Conservation (phyloP, 495 filamentous ascomycete genomes). For the Cairneyella variabilis region DNA sequence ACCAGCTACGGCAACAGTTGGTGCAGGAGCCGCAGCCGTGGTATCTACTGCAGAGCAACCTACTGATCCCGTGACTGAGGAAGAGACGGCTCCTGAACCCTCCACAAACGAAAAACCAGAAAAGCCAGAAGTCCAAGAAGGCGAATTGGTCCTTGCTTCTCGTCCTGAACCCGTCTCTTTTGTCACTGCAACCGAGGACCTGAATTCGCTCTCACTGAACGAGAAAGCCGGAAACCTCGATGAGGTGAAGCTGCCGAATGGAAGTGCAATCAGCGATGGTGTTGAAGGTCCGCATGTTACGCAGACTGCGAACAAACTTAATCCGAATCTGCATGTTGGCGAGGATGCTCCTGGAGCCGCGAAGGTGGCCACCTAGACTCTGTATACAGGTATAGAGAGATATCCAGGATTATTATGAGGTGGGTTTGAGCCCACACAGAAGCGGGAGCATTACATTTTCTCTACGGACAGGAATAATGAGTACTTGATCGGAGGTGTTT, state of each 20-base stretch:
- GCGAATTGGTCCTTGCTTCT: slow-evolving; percentile 8
- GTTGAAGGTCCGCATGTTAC: not conserved
- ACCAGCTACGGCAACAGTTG: not conserved
- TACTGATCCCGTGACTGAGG: not conserved
- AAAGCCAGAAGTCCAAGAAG: slow-evolving; percentile 9
- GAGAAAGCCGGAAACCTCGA: slow-evolving; percentile 14
- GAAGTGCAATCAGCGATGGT: too few relatives aligned
- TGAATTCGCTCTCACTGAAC: slow-evolving; percentile 18
- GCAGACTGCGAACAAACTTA: not conserved
- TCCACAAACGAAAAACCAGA: not conserved
- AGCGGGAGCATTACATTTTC: too few relatives aligned
- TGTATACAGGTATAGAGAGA: too few relatives aligned
- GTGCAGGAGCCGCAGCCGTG: not conserved
- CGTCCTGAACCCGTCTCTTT: slow-evolving; percentile 18
- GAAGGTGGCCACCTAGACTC: not conserved
- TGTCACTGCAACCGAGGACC: slow-evolving; percentile 15
- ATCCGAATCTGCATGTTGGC: not conserved
- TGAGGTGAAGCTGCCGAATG: not conserved
- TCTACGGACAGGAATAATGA: too few relatives aligned
- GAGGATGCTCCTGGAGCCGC: not conserved
- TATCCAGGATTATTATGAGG: too few relatives aligned
- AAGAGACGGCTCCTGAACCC: not conserved
- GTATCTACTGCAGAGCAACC: not conserved
- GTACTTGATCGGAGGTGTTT: too few relatives aligned
- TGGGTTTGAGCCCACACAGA: too few relatives aligned